Base-by-base conservation (phyloP, 768 basidiomycete species). In the Hemileccinum impolitum region DNA sequence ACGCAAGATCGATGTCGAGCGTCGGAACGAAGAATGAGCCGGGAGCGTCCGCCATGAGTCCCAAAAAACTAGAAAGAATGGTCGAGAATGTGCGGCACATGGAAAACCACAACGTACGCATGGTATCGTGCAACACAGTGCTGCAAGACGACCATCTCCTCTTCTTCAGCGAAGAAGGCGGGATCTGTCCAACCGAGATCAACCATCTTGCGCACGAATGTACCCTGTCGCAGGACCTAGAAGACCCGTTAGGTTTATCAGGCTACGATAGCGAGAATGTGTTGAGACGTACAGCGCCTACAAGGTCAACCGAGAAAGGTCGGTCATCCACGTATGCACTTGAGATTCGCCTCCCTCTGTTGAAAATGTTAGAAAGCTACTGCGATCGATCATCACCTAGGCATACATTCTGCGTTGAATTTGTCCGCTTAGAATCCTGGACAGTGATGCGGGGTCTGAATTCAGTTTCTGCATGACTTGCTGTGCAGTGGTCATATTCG, bases 1-100 rank as follows among this genome's bases (percentile, higher is more conserved):
- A 86, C 1, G 75, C 80, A 34, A 88, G 72, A 53, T 87, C 85
- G 39, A 87, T 84, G 50, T 87, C 84, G 12, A 87, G 66, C 0
- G 82, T 85, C 4, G 82, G 80, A 2, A 81, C 79, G 28, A 75
- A 72, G 59, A 78, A 75, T 0, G 70, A 65, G 1, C 59, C 63
- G 0, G 75, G 71, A 0, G 74, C 72, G 13, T 71, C 69, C 5
- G 74, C 61, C 62, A 82, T 74, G 4, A 84, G 64, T 44, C 76
- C 76, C 11, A 85, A 66, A 61, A 84, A 84, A 6, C 72, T 49
- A 10, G 2, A 30, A 10, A 23, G 0, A 18, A 32, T 7, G 8
- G n/a, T 4, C 9, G 15, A 15, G 34, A 35, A 7, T n/a, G 15
- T 15, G 34, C n/a, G 34, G 2, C n/a, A 35, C 28, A 9, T 8